phyloP scores from a whole-genome alignment of 305 asterid genomes.

The Rubia peregrina region DNA sequence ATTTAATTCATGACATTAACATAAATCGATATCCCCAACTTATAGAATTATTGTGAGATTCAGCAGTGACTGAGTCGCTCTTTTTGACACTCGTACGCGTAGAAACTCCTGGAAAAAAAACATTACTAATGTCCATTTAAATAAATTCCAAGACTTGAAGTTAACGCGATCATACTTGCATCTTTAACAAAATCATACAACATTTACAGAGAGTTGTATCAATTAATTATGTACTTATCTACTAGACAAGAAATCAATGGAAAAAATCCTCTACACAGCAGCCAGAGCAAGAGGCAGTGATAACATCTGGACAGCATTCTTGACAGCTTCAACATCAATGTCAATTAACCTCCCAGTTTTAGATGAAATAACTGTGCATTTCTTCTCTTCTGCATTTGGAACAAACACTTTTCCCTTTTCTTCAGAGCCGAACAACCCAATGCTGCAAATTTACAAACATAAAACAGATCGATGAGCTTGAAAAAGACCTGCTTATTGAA shows the following conservation, averaged over 20 bases:
- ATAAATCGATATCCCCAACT: too few species aligned
- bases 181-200: background rate
- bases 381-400: constrained; percentile 57
- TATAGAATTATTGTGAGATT: too few species aligned
- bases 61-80: too few species aligned
- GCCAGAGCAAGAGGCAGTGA: constrained; percentile 62
- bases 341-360: constrained; percentile 65
- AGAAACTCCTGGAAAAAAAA: too few species aligned
- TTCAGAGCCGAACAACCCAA: constrained; percentile 59
- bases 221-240: background rate
- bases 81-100: too few species aligned
- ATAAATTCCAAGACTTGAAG: background rate
- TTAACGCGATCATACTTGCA: too few species aligned
- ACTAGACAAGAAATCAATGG: background rate
- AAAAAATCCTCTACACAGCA: constrained; percentile 23
- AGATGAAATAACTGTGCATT: constrained; percentile 57
- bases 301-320: constrained; percentile 52
- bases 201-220: background rate
- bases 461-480: background rate
- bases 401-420: constrained; percentile 55
- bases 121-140: too few species aligned
- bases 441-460: constrained; percentile 28
- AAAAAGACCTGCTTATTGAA: too few species aligned
- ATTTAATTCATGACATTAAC: too few species aligned
- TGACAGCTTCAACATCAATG: constrained; percentile 64